Conservation (phyloP, 768 basidiomycete species). For the Agaricus sinodeliciosus region DNA sequence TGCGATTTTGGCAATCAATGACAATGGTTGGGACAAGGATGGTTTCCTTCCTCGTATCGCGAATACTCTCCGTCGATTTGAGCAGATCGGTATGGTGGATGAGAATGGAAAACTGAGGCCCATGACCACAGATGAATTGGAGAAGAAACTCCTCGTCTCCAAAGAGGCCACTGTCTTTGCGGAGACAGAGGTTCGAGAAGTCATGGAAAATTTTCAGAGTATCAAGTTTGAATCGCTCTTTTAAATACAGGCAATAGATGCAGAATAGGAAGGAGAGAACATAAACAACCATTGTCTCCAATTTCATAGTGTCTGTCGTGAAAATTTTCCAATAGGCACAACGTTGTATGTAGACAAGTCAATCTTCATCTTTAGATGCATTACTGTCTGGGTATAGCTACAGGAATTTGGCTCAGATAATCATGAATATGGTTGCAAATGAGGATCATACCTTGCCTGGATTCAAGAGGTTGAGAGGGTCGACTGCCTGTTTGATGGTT, state of each 20-base stretch:
- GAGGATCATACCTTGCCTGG: slow-evolving; percentile 59
- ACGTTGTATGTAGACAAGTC: neutral
- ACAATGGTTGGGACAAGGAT: slow-evolving; percentile 75
- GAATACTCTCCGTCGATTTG: slow-evolving; percentile 62
- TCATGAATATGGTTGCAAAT: slow-evolving; percentile 4
- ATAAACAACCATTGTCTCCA: neutral
- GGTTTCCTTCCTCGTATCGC: slow-evolving; percentile 66
- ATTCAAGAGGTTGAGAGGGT: slow-evolving; percentile 79
- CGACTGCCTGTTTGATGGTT: slow-evolving; percentile 72
- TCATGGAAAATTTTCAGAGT: slow-evolving; percentile 62
- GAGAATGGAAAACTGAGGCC: slow-evolving; percentile 36
- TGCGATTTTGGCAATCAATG: slow-evolving; percentile 77
- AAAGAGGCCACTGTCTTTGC: slow-evolving; percentile 67
- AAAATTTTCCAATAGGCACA: neutral
- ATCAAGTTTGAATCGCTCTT: slow-evolving; percentile 23
- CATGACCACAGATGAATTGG: slow-evolving; percentile 69
- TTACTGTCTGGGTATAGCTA: slow-evolving; percentile 29
- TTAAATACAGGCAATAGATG: neutral
- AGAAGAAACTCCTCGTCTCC: slow-evolving; percentile 64
- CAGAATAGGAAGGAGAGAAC: neutral
- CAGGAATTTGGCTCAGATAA: neutral
- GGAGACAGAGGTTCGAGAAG: slow-evolving; percentile 68
- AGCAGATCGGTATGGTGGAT: slow-evolving; percentile 52
- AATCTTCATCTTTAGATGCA: slow-evolving; percentile 3
- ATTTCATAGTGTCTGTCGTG: neutral